Conservation (phyloP, 2,329 filamentous ascomycete species). For the Domatiomyces catenatus region DNA sequence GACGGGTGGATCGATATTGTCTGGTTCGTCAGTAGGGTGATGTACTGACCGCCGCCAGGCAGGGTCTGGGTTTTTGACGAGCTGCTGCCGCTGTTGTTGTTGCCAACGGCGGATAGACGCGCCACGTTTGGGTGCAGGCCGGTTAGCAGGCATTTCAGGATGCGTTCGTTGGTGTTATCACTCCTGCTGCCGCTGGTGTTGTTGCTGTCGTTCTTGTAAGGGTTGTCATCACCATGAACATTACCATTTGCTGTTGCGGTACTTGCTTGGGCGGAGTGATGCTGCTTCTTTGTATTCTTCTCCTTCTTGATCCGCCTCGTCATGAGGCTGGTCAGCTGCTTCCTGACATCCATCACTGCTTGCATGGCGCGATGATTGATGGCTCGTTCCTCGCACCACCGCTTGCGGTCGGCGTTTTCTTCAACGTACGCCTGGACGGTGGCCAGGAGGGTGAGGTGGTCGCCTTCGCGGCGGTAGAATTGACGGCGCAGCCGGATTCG, state of each 20-base stretch:
- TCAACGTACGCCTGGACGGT: conserved; percentile 45
- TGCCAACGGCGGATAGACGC: conserved; percentile 9
- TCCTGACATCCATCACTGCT: conserved; percentile 38
- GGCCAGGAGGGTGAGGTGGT: conserved; percentile 47
- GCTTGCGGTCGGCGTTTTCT: conserved; percentile 42
- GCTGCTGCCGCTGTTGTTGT: neutral
- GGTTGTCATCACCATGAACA: neutral
- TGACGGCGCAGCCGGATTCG: conserved; percentile 33
- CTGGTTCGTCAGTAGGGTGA: conserved; percentile 46
- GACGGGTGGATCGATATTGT: conserved; percentile 42
- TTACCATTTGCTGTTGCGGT: neutral
- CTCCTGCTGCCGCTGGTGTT: conserved; percentile 35
- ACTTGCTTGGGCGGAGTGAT: neutral
- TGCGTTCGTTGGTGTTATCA: conserved; percentile 32
- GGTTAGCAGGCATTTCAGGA: conserved; percentile 42
- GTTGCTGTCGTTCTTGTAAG: neutral
- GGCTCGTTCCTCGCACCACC: conserved; percentile 44
- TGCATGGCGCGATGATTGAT: conserved; percentile 51
- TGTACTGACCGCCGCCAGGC: conserved; percentile 25
- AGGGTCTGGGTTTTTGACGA: neutral
- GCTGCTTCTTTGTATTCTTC: neutral
- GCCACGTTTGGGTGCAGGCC: conserved; percentile 49
- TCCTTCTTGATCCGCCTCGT: conserved; percentile 1
- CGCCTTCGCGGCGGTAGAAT: conserved; percentile 45
- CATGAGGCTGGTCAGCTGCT: conserved; percentile 14